phyloP scores from a whole-genome alignment of 2,329 filamentous ascomycete species.

The Colletotrichum truncatum region DNA sequence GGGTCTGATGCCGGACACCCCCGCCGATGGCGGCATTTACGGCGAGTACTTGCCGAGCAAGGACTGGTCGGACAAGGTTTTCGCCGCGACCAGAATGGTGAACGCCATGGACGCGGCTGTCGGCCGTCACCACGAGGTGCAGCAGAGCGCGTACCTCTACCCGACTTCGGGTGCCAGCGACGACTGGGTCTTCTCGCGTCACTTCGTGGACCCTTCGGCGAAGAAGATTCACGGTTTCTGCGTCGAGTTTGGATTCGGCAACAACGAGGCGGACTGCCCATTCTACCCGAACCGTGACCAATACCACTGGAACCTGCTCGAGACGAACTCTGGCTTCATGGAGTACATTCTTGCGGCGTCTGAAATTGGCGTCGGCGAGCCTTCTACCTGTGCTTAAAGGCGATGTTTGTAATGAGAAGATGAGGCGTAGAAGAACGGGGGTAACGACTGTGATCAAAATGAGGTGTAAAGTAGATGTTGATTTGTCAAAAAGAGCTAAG shows the following conservation, averaged over 20 bases:
- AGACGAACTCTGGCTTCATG: slow-evolving; percentile 57
- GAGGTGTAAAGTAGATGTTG: too few relatives aligned
- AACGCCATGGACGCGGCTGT: slow-evolving; percentile 50
- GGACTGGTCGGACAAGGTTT: slow-evolving; percentile 44
- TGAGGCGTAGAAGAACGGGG: background rate
- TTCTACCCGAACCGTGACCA: slow-evolving; percentile 56
- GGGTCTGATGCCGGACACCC: slow-evolving; percentile 52
- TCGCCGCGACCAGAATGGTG: slow-evolving; percentile 44
- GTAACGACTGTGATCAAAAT: background rate
- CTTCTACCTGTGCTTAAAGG: slow-evolving; percentile 17
- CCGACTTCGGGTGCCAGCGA: slow-evolving; percentile 55
- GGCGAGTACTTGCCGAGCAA: slow-evolving; percentile 53
- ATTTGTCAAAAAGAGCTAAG: too few relatives aligned
- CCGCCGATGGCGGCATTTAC: slow-evolving; percentile 45
- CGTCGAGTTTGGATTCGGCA: slow-evolving; percentile 57
- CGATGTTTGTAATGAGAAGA: rapidly evolving
- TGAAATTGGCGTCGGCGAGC: slow-evolving; percentile 28
- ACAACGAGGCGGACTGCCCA: slow-evolving; percentile 41
- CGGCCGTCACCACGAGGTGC: slow-evolving; percentile 45
- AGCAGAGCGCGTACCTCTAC: slow-evolving; percentile 52
- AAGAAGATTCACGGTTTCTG: slow-evolving; percentile 53
- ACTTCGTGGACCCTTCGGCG: slow-evolving; percentile 45
- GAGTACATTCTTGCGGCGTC: slow-evolving; percentile 46
- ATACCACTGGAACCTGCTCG: slow-evolving; percentile 54
- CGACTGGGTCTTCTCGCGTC: slow-evolving; percentile 57